Percentiles rank a stretch among this genome's conserved stretches.
phyloP scores from a whole-genome alignment of 2,329 filamentous ascomycete genomes.

The Pseudocercospora musae region DNA sequence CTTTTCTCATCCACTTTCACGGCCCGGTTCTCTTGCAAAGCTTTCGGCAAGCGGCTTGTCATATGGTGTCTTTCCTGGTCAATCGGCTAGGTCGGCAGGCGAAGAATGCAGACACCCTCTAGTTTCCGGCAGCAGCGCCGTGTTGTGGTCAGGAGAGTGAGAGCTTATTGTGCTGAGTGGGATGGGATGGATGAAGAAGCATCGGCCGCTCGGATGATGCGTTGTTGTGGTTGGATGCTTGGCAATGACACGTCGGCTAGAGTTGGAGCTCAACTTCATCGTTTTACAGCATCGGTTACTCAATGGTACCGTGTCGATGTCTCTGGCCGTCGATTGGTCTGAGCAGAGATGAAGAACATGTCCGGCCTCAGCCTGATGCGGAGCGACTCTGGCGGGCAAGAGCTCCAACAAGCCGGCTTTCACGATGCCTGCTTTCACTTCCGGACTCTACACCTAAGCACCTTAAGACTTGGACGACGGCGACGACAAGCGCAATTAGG shows the following conservation, averaged over 20 bases:
- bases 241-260: background rate
- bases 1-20: background rate
- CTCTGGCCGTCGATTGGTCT: no score
- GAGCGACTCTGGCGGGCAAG: no score
- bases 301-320: no score
- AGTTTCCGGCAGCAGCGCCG: background rate
- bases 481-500: no score
- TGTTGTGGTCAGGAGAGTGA: background rate
- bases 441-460: background rate
- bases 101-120: background rate
- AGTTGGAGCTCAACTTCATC: background rate
- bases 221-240: background rate
- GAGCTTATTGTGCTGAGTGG: background rate
- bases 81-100: background rate
- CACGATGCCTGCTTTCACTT: background rate
- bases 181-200: background rate
- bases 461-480: background rate
- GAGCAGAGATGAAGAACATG: no score
- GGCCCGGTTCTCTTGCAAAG: background rate
- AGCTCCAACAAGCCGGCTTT: no score
- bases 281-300: background rate
- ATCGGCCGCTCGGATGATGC: background rate
- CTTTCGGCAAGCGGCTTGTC: background rate
- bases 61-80: background rate
- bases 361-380: no score